Evolutionary conservation across 208 protist species (phyloP).

Genomic region (Acanthamoeba castellanii): DNA sequence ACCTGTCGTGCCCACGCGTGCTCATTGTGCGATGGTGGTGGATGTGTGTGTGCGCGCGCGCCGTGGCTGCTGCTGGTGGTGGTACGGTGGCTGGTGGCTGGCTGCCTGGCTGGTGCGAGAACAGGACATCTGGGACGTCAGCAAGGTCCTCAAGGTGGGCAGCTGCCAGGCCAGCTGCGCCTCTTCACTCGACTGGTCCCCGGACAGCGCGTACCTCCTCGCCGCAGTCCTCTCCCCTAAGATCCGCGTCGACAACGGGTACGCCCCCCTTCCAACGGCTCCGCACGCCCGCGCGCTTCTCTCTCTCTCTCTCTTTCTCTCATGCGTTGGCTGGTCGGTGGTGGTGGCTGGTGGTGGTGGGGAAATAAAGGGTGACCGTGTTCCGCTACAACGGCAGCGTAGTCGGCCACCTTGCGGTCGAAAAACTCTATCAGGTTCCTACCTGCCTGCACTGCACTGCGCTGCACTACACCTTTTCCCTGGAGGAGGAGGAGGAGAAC

Average conservation of each 20-base stretch:
- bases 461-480: not conserved
- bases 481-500: too few relatives aligned
- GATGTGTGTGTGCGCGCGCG: too few relatives aligned
- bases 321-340: not conserved
- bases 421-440: conserved; percentile 78
- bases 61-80: too few relatives aligned
- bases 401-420: conserved; percentile 55
- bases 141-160: conserved; percentile 69
- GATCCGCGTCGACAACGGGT: conserved; percentile 84
- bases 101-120: not conserved
- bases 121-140: conserved; percentile 79
- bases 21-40: too few relatives aligned
- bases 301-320: not conserved
- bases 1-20: not conserved
- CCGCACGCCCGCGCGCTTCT: not conserved
- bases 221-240: conserved; percentile 78
- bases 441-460: not conserved
- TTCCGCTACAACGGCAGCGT: conserved; percentile 75
- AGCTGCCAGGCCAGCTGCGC: conserved; percentile 75
- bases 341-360: not conserved
- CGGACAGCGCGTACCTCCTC: conserved; percentile 79
- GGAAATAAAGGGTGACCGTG: conserved; percentile 24
- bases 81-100: too few relatives aligned
- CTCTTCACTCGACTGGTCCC: conserved; percentile 76
- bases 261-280: too few relatives aligned